A percentile compares a stretch with the other conserved stretches of the same genome.
Evolutionary conservation across 2,329 filamentous ascomycete species (phyloP).

Genomic region (Ophiostoma quercus): DNA sequence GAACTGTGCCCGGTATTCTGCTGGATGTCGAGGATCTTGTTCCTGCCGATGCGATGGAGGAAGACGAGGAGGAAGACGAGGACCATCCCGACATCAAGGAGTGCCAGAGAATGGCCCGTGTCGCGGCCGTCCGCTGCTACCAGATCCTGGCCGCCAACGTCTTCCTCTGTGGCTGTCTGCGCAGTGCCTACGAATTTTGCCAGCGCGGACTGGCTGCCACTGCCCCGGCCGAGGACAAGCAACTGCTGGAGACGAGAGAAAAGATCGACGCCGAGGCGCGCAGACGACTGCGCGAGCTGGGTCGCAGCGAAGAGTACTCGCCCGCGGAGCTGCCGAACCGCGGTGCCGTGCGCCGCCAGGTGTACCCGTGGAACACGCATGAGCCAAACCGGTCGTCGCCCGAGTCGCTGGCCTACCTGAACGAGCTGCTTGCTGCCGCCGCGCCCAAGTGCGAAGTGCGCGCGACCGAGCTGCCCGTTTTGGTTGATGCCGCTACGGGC

Average conservation of each 20-base stretch:
- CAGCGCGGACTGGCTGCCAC: conserved; percentile 54
- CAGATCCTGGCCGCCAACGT: conserved; percentile 55
- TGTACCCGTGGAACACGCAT: conserved; percentile 65
- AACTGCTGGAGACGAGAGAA: conserved; percentile 50
- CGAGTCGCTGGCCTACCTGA: conserved; percentile 66
- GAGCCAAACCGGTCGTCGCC: conserved; percentile 66
- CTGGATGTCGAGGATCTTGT: conserved; percentile 25
- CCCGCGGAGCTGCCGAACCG: conserved; percentile 59
- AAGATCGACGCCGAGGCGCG: conserved; percentile 51
- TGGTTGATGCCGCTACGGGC: conserved; percentile 46
- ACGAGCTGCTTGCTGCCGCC: conserved; percentile 60
- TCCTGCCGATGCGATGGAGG: neutral
- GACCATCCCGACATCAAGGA: neutral
- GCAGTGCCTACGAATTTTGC: conserved; percentile 62
- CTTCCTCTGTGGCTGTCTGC: conserved; percentile 61
- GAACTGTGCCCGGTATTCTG: conserved; percentile 43
- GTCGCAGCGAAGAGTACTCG: conserved; percentile 37
- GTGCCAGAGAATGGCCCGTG: conserved; percentile 39
- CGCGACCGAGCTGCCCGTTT: conserved; percentile 67
- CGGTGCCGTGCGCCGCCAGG: conserved; percentile 62
- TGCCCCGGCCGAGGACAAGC: conserved; percentile 49
- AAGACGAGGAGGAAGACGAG: neutral
- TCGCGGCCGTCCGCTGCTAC: conserved; percentile 53
- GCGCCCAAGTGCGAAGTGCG: conserved; percentile 79
- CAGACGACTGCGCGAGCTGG: conserved; percentile 28